Conservation (phyloP, 2,329 filamentous ascomycete genomes). For the Allantophomopsis cytisporea region DNA sequence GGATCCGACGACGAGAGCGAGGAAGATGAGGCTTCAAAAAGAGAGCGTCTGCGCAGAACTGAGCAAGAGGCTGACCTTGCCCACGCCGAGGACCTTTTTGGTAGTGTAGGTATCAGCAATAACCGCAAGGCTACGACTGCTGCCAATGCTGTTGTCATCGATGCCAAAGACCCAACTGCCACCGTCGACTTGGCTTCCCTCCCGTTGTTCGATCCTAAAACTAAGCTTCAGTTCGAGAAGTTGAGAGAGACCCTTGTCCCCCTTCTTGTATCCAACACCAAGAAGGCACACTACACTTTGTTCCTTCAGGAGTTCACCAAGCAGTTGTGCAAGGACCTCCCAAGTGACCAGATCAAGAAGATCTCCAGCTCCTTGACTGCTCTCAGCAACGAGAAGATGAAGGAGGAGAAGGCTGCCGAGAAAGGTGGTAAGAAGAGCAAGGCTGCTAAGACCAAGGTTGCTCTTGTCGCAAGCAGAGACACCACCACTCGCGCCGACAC, state of each 20-base stretch:
- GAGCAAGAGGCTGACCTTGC: constrained; percentile 83
- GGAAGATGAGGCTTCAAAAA: constrained; percentile 58
- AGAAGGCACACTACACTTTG: constrained; percentile 81
- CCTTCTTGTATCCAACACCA: constrained; percentile 58
- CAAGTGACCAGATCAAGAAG: constrained; percentile 95
- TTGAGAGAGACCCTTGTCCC: constrained; percentile 70
- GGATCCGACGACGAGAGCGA: constrained; percentile 44
- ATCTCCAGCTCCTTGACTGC: constrained; percentile 78
- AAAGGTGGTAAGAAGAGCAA: constrained; percentile 96
- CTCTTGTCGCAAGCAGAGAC: constrained; percentile 52
- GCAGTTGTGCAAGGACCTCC: constrained; percentile 73
- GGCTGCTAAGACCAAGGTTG: constrained; percentile 89
- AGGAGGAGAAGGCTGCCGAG: constrained; percentile 89
- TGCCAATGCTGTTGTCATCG: constrained; percentile 52
- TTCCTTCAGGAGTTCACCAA: constrained; percentile 90
- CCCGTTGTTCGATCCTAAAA: constrained; percentile 77
- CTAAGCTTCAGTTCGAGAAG: constrained; percentile 73
- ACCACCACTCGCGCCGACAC: constrained; percentile 49
- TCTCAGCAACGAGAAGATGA: constrained; percentile 94
- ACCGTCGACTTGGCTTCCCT: constrained; percentile 71
- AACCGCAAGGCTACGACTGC: constrained; percentile 56
- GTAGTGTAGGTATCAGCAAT: constrained; percentile 50
- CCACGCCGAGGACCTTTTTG: constrained; percentile 87
- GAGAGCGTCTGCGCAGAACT: constrained; percentile 60
- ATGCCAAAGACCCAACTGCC: constrained; percentile 60